phyloP scores from a whole-genome alignment of 1,284 basidiomycete genomes.

The Apiotrichum sp. region DNA sequence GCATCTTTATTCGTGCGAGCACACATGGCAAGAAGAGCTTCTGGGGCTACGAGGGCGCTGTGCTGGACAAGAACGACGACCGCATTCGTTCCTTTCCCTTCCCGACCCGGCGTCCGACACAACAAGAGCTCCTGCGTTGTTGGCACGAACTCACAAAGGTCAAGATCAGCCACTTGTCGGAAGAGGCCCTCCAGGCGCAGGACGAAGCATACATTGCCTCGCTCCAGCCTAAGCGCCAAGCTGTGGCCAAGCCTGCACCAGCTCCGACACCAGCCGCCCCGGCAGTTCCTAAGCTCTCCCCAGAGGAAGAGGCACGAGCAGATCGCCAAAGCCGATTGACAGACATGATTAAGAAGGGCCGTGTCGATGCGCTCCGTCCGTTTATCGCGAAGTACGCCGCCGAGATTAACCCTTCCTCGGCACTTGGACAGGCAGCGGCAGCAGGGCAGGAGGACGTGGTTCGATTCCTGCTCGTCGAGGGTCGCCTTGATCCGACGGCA shows the following conservation, averaged over 20 bases:
- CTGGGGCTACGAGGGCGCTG: slow-evolving; percentile 70
- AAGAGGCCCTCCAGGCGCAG: slow-evolving; percentile 72
- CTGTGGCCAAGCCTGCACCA: slow-evolving; percentile 28
- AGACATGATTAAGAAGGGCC: slow-evolving; percentile 83
- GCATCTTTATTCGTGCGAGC: slow-evolving; percentile 83
- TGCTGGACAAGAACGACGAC: slow-evolving; percentile 61
- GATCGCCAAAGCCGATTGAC: slow-evolving; percentile 74
- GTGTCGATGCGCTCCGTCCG: slow-evolving; percentile 67
- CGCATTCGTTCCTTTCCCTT: slow-evolving; percentile 85
- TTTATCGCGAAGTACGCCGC: slow-evolving; percentile 74
- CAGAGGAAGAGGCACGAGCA: slow-evolving; percentile 67
- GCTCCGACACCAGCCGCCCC: slow-evolving; percentile 44
- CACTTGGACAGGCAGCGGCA: slow-evolving; percentile 69
- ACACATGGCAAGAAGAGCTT: slow-evolving; percentile 80
- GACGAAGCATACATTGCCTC: slow-evolving; percentile 83
- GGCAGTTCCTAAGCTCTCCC: slow-evolving; percentile 58
- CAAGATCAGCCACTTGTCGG: slow-evolving; percentile 79
- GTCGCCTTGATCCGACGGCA: slow-evolving; percentile 75
- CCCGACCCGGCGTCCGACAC: slow-evolving; percentile 87
- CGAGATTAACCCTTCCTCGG: slow-evolving; percentile 54
- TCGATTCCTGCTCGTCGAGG: slow-evolving; percentile 72
- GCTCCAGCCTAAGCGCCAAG: slow-evolving; percentile 58
- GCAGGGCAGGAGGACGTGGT: slow-evolving; percentile 70
- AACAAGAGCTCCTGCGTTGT: slow-evolving; percentile 82
- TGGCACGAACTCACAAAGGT: slow-evolving; percentile 79